A percentile compares a stretch with the other conserved stretches of the same genome.
These are phyloP conservation scores for Omphalotus olearius DNA, from an alignment of 1,284 basidiomycete genomes.

Conservation along the genomic window DNA sequence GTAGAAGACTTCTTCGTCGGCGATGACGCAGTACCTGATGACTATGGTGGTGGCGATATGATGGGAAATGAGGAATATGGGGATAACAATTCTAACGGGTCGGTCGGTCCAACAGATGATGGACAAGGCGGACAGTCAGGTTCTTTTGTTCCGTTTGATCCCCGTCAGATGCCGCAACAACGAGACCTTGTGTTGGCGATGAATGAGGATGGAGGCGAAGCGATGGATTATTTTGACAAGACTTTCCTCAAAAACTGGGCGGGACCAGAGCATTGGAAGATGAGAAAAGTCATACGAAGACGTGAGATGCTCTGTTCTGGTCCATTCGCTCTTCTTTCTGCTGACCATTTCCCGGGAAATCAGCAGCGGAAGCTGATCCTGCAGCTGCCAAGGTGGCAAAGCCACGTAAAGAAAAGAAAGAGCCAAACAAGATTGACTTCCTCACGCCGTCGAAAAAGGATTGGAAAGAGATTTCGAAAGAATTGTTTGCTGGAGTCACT, in stretches of 20 bases:
- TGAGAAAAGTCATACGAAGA: slow-evolving; percentile 72
- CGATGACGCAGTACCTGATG: slow-evolving; percentile 63
- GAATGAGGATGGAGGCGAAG: slow-evolving; percentile 59
- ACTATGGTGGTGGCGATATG: slow-evolving; percentile 41
- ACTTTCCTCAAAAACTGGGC: slow-evolving; percentile 94
- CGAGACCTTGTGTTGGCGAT: slow-evolving; percentile 84
- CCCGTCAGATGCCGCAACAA: slow-evolving; percentile 64
- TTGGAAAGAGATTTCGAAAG: slow-evolving; percentile 70
- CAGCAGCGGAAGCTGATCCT: slow-evolving; percentile 47
- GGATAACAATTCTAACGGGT: slow-evolving; percentile 38
- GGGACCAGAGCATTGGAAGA: slow-evolving; percentile 98
- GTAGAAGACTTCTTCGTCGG: slow-evolving; percentile 79
- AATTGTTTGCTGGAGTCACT: slow-evolving; percentile 77
- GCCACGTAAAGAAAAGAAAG: slow-evolving; percentile 74
- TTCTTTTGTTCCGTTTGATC: slow-evolving; percentile 74
- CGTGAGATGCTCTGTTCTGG: slow-evolving; percentile 41
- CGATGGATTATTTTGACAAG: slow-evolving; percentile 95
- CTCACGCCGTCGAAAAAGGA: slow-evolving; percentile 51
- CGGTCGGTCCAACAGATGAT: slow-evolving; percentile 37
- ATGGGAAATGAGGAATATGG: slow-evolving; percentile 45
- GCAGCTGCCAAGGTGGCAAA: slow-evolving; percentile 34
- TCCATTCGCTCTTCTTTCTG: slow-evolving; percentile 5
- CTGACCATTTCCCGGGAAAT: slow-evolving; percentile 2
- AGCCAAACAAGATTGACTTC: slow-evolving; percentile 89
- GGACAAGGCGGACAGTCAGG: slow-evolving; percentile 34